Percentiles rank a stretch among this genome's conserved stretches.
phyloP scores from a whole-genome alignment of 352 stramenopile genomes.

The Globisporangium lucens region DNA sequence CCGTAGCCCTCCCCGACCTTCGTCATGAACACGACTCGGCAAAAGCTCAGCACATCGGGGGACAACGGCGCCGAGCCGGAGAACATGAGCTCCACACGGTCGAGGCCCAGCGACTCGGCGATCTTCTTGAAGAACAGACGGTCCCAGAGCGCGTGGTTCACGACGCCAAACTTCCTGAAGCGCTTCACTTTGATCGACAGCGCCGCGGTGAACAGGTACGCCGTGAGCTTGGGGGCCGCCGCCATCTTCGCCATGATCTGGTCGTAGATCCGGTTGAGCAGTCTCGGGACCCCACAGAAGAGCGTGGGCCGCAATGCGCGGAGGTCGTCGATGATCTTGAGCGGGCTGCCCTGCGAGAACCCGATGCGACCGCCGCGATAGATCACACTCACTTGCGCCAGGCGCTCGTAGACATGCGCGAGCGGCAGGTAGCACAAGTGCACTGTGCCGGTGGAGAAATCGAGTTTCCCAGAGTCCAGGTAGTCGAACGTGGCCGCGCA shows the following conservation, averaged over 20 bases:
- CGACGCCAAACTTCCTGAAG: constrained; percentile 60
- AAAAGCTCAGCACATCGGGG: constrained; percentile 93
- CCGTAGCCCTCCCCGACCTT: constrained; percentile 94
- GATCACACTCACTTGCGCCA: constrained; percentile 54
- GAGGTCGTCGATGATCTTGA: constrained; percentile 91
- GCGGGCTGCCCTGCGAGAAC: constrained; percentile 91
- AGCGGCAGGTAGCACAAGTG: constrained; percentile 96
- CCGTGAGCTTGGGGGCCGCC: constrained; percentile 53
- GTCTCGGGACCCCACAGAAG: constrained; percentile 91
- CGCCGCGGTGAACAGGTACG: constrained; percentile 90
- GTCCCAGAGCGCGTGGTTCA: constrained; percentile 88
- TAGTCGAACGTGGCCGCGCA: constrained; percentile 33
- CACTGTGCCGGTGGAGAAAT: constrained; percentile 58
- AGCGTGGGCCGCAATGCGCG: constrained; percentile 89
- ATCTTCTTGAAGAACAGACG: constrained; percentile 94
- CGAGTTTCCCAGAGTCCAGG: constrained; percentile 28
- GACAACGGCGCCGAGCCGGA: constrained; percentile 93
- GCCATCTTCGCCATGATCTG: constrained; percentile 81
- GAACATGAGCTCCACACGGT: constrained; percentile 86
- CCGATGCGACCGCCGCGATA: constrained; percentile 80
- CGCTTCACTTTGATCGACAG: constrained; percentile 41
- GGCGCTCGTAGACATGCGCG: constrained; percentile 95
- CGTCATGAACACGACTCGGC: constrained; percentile 88
- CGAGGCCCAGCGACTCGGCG: constrained; percentile 84
- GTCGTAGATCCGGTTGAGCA: constrained; percentile 97